Conservation (phyloP, 2,329 filamentous ascomycete genomes). For the Alternaria sp. region DNA sequence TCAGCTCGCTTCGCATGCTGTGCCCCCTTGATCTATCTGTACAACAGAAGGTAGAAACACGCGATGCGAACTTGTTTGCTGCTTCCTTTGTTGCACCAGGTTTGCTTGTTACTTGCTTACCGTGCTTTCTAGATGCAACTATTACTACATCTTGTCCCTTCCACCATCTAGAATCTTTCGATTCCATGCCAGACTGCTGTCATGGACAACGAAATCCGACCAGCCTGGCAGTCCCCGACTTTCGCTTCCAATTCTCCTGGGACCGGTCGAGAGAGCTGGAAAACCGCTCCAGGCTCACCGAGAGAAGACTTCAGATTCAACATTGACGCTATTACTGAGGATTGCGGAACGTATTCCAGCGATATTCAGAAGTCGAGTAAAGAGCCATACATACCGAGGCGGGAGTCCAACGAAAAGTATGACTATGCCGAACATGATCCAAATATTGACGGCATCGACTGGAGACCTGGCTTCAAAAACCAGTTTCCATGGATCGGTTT, state of each 20-base stretch:
- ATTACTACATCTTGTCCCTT: not conserved
- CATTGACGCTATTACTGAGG: conserved; percentile 3
- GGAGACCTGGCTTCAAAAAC: conserved; percentile 29
- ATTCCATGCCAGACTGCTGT: not conserved
- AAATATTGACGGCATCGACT: conserved; percentile 28
- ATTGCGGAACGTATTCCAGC: not conserved
- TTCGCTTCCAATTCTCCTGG: not conserved
- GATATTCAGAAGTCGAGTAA: not conserved
- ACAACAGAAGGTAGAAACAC: conserved; percentile 5
- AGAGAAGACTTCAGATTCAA: conserved; percentile 11
- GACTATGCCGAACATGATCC: conserved; percentile 1
- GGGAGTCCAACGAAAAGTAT: not conserved
- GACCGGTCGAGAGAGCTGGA: not conserved
- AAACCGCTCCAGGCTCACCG: not conserved
- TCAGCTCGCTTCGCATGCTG: not conserved
- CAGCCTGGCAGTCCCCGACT: not conserved
- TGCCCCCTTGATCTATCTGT: conserved; percentile 2
- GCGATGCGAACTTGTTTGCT: conserved; percentile 3
- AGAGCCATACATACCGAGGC: not conserved
- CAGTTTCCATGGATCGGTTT: conserved; percentile 34
- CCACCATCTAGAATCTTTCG: not conserved
- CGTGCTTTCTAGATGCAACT: not conserved
- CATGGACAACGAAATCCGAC: conserved; percentile 5
- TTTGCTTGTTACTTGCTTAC: not conserved
- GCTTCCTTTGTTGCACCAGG: not conserved